Base-by-base conservation (phyloP, 2,329 filamentous ascomycete species). In the Shiraia sp. region DNA sequence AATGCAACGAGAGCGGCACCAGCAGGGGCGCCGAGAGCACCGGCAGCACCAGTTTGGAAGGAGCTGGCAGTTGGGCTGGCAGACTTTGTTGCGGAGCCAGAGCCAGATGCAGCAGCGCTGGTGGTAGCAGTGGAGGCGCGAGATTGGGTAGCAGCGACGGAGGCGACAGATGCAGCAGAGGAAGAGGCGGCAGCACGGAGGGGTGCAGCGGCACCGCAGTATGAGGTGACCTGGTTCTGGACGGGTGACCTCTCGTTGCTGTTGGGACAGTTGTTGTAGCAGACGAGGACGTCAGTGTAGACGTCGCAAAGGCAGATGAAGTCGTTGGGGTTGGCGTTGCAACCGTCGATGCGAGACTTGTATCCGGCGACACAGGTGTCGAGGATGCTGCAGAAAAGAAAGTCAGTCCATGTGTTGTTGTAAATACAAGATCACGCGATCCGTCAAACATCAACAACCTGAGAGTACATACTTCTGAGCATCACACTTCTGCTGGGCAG, bases 181-280 rank as follows among this genome's bases (percentile, higher is more conserved):
- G 45, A 45, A 9, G 49, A 53, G 16, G 52, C 46, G 6, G 59
- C 50, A 8, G 54, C 47, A 38, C 55, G 55, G 10, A 61, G 53
- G 14, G 72, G 70, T 15, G 63, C 63, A 8, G 72, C 73, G 22
- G 74, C 74, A 36, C 63, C 60, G 55, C 75, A 77, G 62, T 49
- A 70, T 26, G 55, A 51, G 3, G 58, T 65, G 13, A 68, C 65
- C 47, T 63, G 57, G 53, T 65, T 66, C 54, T 69, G 41, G 29
- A 67, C 63, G 0, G 65, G 56, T 4, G 55, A 36, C 45, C 46
- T 56, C 32, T 61, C 66, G 12, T 70, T 48, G 55, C 77, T 73
- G 51, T 71, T 65, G 37, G 81, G 80, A 71, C 83, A 85, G 73
- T 82, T 81, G 73, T 79, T 78, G 72, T 82, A 85, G 77, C 82